phyloP scores from a whole-genome alignment of 305 asterid genomes.

The Solanum hybrid region DNA sequence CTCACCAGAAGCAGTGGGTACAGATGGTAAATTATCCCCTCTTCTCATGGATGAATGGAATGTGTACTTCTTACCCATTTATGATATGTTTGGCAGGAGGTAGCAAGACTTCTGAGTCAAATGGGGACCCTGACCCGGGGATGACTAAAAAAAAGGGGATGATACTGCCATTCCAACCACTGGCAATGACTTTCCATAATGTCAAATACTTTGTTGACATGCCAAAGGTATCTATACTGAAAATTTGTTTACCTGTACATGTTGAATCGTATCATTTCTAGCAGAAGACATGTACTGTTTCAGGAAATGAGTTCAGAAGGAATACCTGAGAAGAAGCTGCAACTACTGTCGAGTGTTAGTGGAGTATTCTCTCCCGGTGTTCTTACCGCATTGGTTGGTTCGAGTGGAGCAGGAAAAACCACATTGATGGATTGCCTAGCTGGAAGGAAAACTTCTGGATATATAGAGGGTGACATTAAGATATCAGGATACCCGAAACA shows the following conservation, averaged over 20 bases:
- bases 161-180: conserved; percentile 88
- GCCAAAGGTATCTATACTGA: conserved; percentile 57
- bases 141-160: conserved; percentile 49
- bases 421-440: conserved; percentile 92
- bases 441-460: conserved; percentile 89
- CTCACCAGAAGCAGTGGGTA: conserved; percentile 31
- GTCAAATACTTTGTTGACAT: conserved; percentile 84
- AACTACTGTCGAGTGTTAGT: conserved; percentile 60
- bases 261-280: neutral
- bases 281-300: conserved; percentile 1
- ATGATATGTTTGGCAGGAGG: conserved; percentile 25
- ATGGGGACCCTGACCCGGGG: conserved; percentile 8
- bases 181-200: conserved; percentile 67
- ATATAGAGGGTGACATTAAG: conserved; percentile 71
- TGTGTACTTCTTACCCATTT: neutral
- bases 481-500: conserved; percentile 75
- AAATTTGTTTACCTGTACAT: neutral
- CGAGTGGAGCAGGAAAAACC: conserved; percentile 96
- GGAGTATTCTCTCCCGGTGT: conserved; percentile 86
- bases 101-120: conserved; percentile 9
- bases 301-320: conserved; percentile 81
- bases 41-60: conserved; percentile 8
- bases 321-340: conserved; percentile 57
- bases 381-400: conserved; percentile 78
- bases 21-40: conserved; percentile 23